Evolutionary conservation across 2,329 filamentous ascomycete species (phyloP).

Genomic region (Claviceps spartinae): DNA sequence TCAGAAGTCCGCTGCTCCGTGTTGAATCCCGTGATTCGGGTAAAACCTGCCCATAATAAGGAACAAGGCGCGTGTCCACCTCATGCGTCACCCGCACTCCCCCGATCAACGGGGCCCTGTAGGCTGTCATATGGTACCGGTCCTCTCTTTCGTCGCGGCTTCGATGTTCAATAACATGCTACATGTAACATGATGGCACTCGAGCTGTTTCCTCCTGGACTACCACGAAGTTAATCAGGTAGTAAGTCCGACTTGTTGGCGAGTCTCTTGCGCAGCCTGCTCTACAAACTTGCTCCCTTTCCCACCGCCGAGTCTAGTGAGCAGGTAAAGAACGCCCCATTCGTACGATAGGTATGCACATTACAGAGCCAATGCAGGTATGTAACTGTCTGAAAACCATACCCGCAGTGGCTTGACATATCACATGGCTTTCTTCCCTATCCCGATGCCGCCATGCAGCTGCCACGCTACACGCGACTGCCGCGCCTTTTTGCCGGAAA

Average conservation of each 20-base stretch:
- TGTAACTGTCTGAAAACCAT: background rate
- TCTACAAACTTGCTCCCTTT: background rate
- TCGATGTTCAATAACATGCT: background rate
- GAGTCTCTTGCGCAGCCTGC: background rate
- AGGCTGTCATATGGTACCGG: too few relatives aligned
- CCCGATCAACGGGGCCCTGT: background rate
- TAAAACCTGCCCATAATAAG: background rate
- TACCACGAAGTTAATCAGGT: background rate
- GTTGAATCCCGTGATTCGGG: background rate
- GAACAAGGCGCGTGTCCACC: background rate
- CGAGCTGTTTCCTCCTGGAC: background rate
- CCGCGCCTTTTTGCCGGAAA: background rate
- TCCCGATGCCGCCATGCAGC: background rate
- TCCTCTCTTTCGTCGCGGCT: background rate
- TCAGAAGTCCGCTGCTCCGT: background rate
- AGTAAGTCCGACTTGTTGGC: background rate
- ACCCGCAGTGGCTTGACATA: background rate
- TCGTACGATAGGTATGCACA: background rate
- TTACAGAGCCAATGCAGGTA: background rate
- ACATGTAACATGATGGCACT: background rate
- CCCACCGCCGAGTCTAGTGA: background rate
- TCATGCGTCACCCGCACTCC: background rate
- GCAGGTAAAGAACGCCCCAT: background rate
- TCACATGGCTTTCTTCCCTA: background rate
- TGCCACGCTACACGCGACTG: background rate